These are phyloP conservation scores for Yarrowia osloensis DNA, from an alignment of 805 yeast species.

Conservation along the genomic window DNA sequence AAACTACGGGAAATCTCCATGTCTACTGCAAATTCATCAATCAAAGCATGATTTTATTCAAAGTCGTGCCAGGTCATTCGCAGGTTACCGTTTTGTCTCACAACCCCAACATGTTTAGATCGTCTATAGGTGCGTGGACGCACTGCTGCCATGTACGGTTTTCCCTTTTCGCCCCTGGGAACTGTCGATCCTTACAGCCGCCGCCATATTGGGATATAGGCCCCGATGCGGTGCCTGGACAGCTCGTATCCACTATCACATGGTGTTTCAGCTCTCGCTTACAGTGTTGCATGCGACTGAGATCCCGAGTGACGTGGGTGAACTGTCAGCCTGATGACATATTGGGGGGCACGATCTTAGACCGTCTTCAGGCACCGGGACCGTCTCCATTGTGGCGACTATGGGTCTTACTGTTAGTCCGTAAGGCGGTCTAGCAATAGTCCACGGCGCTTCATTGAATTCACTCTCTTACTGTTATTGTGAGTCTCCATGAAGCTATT, in stretches of 20 bases:
- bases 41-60: too few relatives aligned
- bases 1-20: too few relatives aligned
- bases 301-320: neutral
- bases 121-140: neutral
- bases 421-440: neutral
- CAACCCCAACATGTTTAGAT: neutral
- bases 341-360: neutral
- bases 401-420: neutral
- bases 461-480: too few relatives aligned
- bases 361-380: neutral
- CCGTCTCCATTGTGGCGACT: neutral
- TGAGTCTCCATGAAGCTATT: too few relatives aligned
- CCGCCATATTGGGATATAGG: neutral
- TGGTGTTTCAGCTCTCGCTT: conserved; percentile 5
- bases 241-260: conserved; percentile 5
- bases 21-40: too few relatives aligned
- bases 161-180: neutral
- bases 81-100: too few relatives aligned
- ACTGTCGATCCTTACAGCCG: conserved; percentile 16
- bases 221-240: conserved; percentile 8
- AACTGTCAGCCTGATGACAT: neutral
- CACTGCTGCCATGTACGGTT: neutral
- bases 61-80: too few relatives aligned
- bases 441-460: neutral
- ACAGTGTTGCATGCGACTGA: conserved; percentile 4